Evolutionary conservation across 192 early-diverging fungal genomes (phyloP).

Genomic region (Oehlia diaphana): DNA sequence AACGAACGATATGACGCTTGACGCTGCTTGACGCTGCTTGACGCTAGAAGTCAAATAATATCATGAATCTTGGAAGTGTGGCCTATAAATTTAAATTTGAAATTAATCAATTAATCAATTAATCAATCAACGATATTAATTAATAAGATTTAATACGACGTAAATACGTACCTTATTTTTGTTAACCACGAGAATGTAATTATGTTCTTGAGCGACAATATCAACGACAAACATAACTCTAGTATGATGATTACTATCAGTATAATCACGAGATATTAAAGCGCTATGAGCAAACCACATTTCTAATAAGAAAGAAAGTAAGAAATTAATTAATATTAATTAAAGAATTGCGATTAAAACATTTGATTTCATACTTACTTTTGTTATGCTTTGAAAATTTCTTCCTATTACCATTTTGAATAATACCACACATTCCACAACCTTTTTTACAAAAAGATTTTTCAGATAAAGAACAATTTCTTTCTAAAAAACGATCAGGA

Average conservation of each 20-base stretch:
- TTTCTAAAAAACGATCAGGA: background rate
- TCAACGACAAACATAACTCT: conserved; percentile 14
- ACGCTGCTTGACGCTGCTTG: no score
- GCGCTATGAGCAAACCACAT: conserved; percentile 19
- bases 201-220: background rate
- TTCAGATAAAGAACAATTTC: background rate
- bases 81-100: no score
- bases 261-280: conserved; percentile 14
- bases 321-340: no score
- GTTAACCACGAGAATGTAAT: conserved; percentile 9
- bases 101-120: no score
- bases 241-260: background rate
- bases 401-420: conserved; percentile 4
- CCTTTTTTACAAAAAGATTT: conserved; percentile 7
- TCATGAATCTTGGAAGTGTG: conserved; percentile 18
- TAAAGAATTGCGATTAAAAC: no score
- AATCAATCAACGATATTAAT: no score
- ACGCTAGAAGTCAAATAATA: no score
- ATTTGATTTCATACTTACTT: no score
- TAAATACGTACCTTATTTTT: conserved; percentile 13
- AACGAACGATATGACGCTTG: no score
- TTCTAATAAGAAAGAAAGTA: conserved; percentile 9
- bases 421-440: conserved; percentile 11
- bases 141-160: no score
- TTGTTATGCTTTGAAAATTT: conserved; percentile 11